Base-by-base conservation (phyloP, 805 yeast species). In the Candida chauliodis region DNA sequence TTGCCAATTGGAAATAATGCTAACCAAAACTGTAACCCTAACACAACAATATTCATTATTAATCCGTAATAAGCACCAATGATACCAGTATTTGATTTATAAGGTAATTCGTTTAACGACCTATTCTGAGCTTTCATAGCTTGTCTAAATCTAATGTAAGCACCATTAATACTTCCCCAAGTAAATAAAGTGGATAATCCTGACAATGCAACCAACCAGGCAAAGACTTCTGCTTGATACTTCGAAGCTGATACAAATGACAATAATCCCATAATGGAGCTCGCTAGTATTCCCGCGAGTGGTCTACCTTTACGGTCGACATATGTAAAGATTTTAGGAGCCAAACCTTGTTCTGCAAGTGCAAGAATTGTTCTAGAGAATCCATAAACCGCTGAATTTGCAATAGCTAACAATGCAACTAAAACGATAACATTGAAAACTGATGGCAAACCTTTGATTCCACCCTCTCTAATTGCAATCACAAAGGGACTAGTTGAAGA, bases 101-200 rank as follows among this genome's bases (percentile, higher is more conserved):
- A 81, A 1, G 83, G 84, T 35, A 81, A 61, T 29, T 78, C 81
- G 4, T 56, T 60, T 16, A 65, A 43, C 6, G 64, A 43, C 39
- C 71, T 59, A 18, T 75, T 75, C 43, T 63, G 69, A 7, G 41
- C 41, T 23, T 44, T 50, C 49, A 61, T 43, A 1, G 61, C 68
- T 45, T 50, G 37, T 47, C 69, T 55, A 38, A 59, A 62, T 38
- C 67, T 44, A 23, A 59, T 43, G 37, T 55, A 66, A n/a, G 61
- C 53, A n/a, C 53, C 52, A 14, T 56, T 49, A 34, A 62, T 55
- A 38, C 59, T 56, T 40, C 60, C 59, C 67, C 67, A 63, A 19
- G 61, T 54, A 45, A 63, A 61, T 14, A 62, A 43, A 15, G 67
- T 60, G 0, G 67, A 61, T 28, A 63, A 46, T n/a, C 67, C 68